Evolutionary conservation across 2,329 filamentous ascomycete genomes (phyloP).

Genomic region (Onygena corvina): DNA sequence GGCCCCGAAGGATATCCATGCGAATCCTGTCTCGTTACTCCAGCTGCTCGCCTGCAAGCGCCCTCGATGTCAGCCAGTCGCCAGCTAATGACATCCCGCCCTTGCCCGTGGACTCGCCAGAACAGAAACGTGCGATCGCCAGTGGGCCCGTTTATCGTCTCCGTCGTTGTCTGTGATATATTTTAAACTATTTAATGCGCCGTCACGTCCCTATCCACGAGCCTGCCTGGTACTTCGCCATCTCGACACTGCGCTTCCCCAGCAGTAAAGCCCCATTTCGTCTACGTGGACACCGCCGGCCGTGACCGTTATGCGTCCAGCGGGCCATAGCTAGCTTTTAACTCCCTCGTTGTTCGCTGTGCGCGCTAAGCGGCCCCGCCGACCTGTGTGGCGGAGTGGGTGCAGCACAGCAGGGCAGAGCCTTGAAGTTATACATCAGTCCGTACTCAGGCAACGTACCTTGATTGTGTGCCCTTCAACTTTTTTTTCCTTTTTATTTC

Average conservation of each 20-base stretch:
- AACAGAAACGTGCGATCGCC: slow-evolving; percentile 2
- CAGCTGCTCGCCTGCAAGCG: slow-evolving; percentile 5
- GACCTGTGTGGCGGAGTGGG: slow-evolving; percentile 13
- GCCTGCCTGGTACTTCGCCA: no score
- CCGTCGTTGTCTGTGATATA: background rate
- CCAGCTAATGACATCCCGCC: background rate
- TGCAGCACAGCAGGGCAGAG: background rate
- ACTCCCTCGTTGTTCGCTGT: background rate
- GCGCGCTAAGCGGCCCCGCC: slow-evolving; percentile 10
- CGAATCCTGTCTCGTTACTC: slow-evolving; percentile 5
- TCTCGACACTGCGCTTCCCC: no score
- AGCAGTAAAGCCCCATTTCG: no score
- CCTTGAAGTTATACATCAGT: background rate
- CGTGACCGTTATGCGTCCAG: slow-evolving; percentile 4
- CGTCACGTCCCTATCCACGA: no score
- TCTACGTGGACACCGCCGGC: background rate
- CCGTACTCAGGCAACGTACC: background rate
- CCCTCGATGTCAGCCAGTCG: background rate
- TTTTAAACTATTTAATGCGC: background rate
- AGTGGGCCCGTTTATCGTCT: background rate
- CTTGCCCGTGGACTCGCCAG: background rate
- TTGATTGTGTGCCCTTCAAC: background rate
- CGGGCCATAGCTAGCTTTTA: no score
- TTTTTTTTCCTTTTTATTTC: background rate
- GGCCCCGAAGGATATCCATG: slow-evolving; percentile 4